Base-by-base conservation (phyloP, 257 asterid species). In the Gentiana macrophylla region DNA sequence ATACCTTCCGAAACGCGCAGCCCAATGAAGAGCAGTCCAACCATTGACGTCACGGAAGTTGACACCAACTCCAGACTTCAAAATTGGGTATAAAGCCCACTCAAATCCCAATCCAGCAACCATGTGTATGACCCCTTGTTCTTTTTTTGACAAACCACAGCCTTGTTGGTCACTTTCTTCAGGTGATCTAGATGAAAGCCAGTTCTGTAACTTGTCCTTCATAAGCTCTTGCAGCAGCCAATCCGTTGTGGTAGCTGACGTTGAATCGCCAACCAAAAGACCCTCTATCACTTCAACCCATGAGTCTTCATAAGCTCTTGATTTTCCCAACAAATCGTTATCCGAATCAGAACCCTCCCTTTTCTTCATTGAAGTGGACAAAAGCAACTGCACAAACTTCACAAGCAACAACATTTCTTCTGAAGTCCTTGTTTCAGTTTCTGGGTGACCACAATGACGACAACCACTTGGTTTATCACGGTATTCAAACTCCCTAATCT, bases 1-100 rank as follows among this genome's bases (percentile, higher is more conserved):
- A 11, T 72, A 92, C 99, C 99, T 81, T 62, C 99, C 99, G n/a
- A 83, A 92, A 57, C 80, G 82, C 55, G 99, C 99, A 45, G 99
- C 99, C 99, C 99, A 92, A 69, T 92, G 99, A 61, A 92, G 94
- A 8, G 99, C 97, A 38, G 97, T 87, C 97, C 97, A 88, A 59
- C 95, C 99, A 64, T 72, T 81, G 54, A 77, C 74, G 66, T 92
- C 99, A 13, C 97, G 97, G 69, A 80, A 92, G 62, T 88, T 84
- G 51, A 82, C 72, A 63, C 81, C 74, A 56, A 83, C 86, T 71
- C 99, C 94, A 60, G 86, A 69, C 64, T 71, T 80, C 70, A 92
- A 77, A 70, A 85, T 72, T 12, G 93, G 94, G 51, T 82, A 82
- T 77, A 92, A 74, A 43, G 99, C 99, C 99, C 99, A 92, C 73